Evolutionary conservation across 73 alveolate genomes (phyloP).

Genomic region (Symbiodinium natans): DNA sequence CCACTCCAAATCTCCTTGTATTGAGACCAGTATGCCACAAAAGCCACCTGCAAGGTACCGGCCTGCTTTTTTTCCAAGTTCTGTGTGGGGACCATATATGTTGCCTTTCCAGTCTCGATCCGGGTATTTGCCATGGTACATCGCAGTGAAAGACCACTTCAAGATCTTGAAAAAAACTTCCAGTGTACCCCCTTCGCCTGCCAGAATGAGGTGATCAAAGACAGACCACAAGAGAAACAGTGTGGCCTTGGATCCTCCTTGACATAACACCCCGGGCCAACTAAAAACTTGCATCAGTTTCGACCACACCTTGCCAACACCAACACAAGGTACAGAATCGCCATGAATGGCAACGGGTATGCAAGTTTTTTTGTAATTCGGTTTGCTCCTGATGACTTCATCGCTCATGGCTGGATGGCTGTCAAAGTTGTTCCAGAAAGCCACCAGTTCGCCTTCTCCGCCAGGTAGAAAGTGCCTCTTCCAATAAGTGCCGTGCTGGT

Average conservation of each 20-base stretch:
- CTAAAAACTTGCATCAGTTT: background rate
- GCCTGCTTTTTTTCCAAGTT: background rate
- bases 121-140: slow-evolving; percentile 1
- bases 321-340: slow-evolving; percentile 19
- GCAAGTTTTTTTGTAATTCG: background rate
- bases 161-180: background rate
- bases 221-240: background rate
- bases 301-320: slow-evolving; percentile 33
- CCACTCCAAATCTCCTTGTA: slow-evolving; percentile 47
- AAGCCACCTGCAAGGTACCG: background rate
- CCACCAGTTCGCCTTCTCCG: background rate
- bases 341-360: slow-evolving; percentile 9
- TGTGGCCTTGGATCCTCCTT: background rate
- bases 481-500: background rate
- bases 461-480: background rate
- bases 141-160: background rate
- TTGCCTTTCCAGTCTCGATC: slow-evolving; percentile 27
- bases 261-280: background rate
- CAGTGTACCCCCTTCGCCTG: background rate
- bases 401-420: background rate
- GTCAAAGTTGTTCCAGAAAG: background rate
- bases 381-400: background rate
- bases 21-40: background rate
- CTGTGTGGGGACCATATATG: background rate
- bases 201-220: background rate